Evolutionary conservation across 768 basidiomycete genomes (phyloP).

Genomic region (Cyclocybe aegerita): DNA sequence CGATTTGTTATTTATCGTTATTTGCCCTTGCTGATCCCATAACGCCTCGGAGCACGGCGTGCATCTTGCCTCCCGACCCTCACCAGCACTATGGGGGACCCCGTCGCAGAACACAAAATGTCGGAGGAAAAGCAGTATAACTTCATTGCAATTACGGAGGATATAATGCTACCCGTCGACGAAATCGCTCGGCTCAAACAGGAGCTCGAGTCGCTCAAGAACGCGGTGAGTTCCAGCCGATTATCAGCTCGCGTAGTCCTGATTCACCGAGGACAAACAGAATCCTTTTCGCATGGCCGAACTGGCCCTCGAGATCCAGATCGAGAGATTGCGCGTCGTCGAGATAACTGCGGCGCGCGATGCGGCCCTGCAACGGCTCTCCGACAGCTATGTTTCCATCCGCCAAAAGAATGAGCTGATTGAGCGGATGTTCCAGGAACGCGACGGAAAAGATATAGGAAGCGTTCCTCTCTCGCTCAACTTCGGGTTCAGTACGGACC

Average conservation of each 20-base stretch:
- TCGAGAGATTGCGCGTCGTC: constrained; percentile 48
- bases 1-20: neutral
- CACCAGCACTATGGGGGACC: constrained; percentile 15
- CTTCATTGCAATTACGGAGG: constrained; percentile 2
- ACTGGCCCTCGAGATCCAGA: constrained; percentile 53
- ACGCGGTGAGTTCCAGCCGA: constrained; percentile 13
- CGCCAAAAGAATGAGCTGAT: constrained; percentile 58
- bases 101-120: neutral
- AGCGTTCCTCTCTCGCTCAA: constrained; percentile 1
- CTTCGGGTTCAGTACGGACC: constrained; percentile 2
- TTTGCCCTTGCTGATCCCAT: neutral
- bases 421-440: constrained; percentile 43
- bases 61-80: neutral
- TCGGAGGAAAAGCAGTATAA: constrained; percentile 12
- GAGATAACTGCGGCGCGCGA: constrained; percentile 69
- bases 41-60: neutral
- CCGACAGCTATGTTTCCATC: constrained; percentile 58
- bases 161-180: constrained; percentile 3
- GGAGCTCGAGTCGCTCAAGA: constrained; percentile 22
- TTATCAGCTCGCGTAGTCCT: too few relatives aligned
- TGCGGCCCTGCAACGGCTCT: constrained; percentile 54
- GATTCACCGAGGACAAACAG: constrained; percentile 19
- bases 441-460: constrained; percentile 20
- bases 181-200: constrained; percentile 17
- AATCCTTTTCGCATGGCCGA: constrained; percentile 49